Evolutionary conservation across 2,329 filamentous ascomycete species (phyloP), one percentile per base, ranked within the genome.

Genomic region (Colletotrichum liriopes): DNA sequence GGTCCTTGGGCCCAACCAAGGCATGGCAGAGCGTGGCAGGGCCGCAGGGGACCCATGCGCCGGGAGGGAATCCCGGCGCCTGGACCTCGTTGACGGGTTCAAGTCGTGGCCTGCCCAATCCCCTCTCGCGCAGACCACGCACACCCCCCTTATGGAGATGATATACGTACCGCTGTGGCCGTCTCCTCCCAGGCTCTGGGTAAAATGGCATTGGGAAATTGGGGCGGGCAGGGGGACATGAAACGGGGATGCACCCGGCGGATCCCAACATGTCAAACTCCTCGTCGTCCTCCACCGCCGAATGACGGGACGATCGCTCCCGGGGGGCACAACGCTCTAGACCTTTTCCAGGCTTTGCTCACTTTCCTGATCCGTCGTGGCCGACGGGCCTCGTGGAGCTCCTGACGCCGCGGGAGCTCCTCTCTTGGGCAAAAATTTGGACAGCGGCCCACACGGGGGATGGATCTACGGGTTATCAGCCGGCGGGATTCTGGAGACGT

Each of bases 251-350:
- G 37, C n/a, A 35, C 65, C 68, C 64, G 26, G 68, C 64, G 65
- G 64, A 43, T 35, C 68, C 49, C 52, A 61, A 51, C 67, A 56
- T 71, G 64, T 71, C 58, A 71, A 68, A 58, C 41, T 49, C 64
- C n/a, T 32, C 26, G 16, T 18, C 26, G 3, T 23, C 43, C 32
- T 49, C 32, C 20, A 51, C 29, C 16, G 37, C 29, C 20, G 29
- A 32, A 47, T 47, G 60, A 63, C 69, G 65, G 69, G 43, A 72
- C 69, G 69, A 72, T 72, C 69, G 69, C 47, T 68, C 52, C 69
- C 69, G 69, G 61, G 65, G 56, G 65, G 29, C 14, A 43, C 29
- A 32, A 26, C n/a, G 55, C 47, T 67, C 65, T 67, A 62, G 56
- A 45, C 63, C 64, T 20, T 47, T 61, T 67, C 39, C 26, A 41